Base-by-base conservation (phyloP, 352 stramenopile genomes). In the Plasmopara viticola region DNA sequence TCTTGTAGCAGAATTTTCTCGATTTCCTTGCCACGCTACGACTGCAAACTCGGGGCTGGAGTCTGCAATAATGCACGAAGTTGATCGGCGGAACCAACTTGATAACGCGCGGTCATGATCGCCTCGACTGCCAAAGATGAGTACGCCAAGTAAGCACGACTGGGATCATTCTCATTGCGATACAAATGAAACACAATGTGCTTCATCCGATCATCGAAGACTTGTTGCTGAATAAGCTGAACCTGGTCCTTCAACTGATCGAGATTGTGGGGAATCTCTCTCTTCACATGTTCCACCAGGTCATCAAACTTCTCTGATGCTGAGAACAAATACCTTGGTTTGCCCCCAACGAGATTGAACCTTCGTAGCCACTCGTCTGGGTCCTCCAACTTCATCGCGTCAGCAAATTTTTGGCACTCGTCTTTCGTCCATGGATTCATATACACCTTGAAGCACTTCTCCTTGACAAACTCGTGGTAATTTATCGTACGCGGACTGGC, bases 401-500 rank as follows among this genome's bases (percentile, higher is more conserved):
- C 39, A 31, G 48, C 59, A 33, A 66, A 53, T 4, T 6, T 28
- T 25, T 56, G 47, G 15, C 53, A 62, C 44, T 66, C 59, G 33
- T 1, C 25, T 58, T 53, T 66, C 6, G 48, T 62, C 53, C 59
- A 62, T 49, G 53, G 53, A 59, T 62, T 34, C 48, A 50, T 34
- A 9, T 34, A 34, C 30, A 34, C 9, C 30, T 9, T 34, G 5
- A 63, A 58, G 37, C 57, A 66, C 0, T 1, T 5, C 12, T 59
- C 52, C 31, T 70, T 70, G 13, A 46, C 48, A 55, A 70, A 66
- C 0, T 60, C 1, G 28, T 70, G 53, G 48, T 53, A 63, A 58
- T 66, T 55, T 9, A 9, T 30, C 30, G 18, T 51, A 34, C 28
- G 12, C 55, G 61, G 51, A 48, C 62, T 66, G 20, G 57, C 57